A percentile compares a stretch with the other conserved stretches of the same genome.
These are phyloP conservation scores for Debaryomyces psychrophilus DNA, from an alignment of 1,139 yeast genomes.

Conservation along the genomic window DNA sequence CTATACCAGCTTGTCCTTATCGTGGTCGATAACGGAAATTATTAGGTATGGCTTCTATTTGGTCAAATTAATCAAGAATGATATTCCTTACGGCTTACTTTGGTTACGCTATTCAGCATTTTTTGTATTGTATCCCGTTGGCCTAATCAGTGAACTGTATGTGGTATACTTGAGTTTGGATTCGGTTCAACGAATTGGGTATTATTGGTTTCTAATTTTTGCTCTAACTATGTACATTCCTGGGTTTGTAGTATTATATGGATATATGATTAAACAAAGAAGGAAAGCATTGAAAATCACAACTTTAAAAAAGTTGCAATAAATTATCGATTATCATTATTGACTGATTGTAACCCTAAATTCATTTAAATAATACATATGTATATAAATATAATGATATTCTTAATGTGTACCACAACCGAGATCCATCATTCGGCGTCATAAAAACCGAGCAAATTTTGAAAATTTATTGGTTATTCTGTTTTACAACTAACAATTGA, in stretches of 20 bases:
- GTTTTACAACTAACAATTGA: background rate
- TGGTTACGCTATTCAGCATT: conserved; percentile 42
- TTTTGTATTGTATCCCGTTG: conserved; percentile 38
- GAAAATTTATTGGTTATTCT: background rate
- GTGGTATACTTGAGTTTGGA: conserved; percentile 33
- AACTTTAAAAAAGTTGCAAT: conserved; percentile 3
- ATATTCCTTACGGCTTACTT: conserved; percentile 25
- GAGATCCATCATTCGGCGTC: background rate
- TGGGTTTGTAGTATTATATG: conserved; percentile 34
- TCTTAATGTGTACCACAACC: background rate
- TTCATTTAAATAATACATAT: background rate
- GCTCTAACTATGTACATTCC: conserved; percentile 37
- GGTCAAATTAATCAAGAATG: conserved; percentile 18
- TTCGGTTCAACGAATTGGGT: conserved; percentile 15
- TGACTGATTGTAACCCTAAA: background rate
- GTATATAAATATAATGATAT: background rate
- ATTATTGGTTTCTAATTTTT: conserved; percentile 29
- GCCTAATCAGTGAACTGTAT: conserved; percentile 34
- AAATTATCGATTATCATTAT: background rate
- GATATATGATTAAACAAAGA: conserved; percentile 40
- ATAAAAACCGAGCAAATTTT: background rate
- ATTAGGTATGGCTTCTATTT: conserved; percentile 36
- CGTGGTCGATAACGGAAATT: conserved; percentile 42
- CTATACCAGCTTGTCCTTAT: conserved; percentile 30
- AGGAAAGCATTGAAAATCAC: conserved; percentile 1